phyloP scores from a whole-genome alignment of 2,329 filamentous ascomycete species.

The Emergomyces pasteurianus region DNA sequence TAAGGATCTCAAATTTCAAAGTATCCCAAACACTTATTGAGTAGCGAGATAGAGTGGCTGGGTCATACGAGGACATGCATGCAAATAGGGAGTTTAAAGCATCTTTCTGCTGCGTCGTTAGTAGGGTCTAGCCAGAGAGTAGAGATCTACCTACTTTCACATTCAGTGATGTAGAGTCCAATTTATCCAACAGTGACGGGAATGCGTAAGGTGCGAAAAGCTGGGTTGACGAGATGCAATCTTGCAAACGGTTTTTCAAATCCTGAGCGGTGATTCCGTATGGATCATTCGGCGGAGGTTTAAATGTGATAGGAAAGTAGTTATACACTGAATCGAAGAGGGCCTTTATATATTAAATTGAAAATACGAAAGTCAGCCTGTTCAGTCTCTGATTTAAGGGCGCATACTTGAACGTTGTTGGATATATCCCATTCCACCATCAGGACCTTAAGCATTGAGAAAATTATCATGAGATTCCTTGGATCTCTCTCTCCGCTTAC shows the following conservation, averaged over 20 bases:
- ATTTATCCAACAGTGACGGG: constrained; percentile 55
- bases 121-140: constrained; percentile 1
- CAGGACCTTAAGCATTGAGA: constrained; percentile 53
- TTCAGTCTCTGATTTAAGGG: neutral
- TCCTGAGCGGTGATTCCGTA: constrained; percentile 59
- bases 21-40: constrained; percentile 57
- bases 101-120: constrained; percentile 40
- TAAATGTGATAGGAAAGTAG: constrained; percentile 61
- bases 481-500: constrained; percentile 60
- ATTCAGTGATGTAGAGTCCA: constrained; percentile 56
- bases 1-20: constrained; percentile 57
- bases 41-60: constrained; percentile 48
- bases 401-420: constrained; percentile 43
- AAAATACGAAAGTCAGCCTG: neutral
- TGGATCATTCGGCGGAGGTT: constrained; percentile 56
- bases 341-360: constrained; percentile 17
- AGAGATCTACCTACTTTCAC: constrained; percentile 42
- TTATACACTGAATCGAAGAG: constrained; percentile 60
- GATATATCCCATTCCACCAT: constrained; percentile 58
- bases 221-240: constrained; percentile 51
- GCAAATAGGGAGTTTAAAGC: constrained; percentile 51
- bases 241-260: constrained; percentile 50
- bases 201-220: constrained; percentile 56
- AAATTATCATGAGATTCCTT: constrained; percentile 57
- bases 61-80: constrained; percentile 48